Percentiles rank a stretch among this genome's conserved stretches.
Conservation (phyloP, 345 rosid genomes). For the Citropsis articulata region DNA sequence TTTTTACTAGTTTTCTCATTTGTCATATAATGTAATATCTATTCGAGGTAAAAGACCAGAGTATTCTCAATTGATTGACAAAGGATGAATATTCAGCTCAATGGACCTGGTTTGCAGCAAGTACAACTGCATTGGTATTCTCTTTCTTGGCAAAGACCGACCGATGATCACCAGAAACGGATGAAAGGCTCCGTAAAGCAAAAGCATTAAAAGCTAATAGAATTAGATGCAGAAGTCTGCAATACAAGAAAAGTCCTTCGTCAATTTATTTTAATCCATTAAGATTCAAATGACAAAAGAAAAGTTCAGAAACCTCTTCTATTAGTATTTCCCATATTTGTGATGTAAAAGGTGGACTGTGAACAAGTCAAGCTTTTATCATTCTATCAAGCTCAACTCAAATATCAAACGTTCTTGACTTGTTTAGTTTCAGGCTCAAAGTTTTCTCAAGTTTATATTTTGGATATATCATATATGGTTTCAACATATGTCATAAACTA, state of each 20-base stretch:
- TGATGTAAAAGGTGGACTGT: background rate
- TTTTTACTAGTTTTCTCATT: background rate
- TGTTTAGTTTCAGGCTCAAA: background rate
- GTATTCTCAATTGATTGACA: background rate
- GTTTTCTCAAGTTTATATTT: background rate
- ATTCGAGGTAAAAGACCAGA: too few relatives aligned
- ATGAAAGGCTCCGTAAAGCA: conserved; percentile 48
- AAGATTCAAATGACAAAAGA: background rate
- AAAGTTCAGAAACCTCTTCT: background rate
- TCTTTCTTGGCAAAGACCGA: conserved; percentile 57
- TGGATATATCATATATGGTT: too few relatives aligned
- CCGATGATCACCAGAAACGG: conserved; percentile 44
- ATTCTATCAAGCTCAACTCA: background rate
- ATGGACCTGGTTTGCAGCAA: conserved; percentile 78
- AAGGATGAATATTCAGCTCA: background rate
- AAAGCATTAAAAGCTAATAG: conserved; percentile 60
- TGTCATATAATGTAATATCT: too few relatives aligned
- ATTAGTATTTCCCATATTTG: background rate
- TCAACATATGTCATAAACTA: too few relatives aligned
- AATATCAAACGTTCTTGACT: background rate
- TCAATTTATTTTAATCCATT: conserved; percentile 15
- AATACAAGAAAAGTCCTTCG: conserved; percentile 6
- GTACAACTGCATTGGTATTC: conserved; percentile 61
- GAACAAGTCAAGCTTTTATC: background rate
- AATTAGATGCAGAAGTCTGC: conserved; percentile 69